These are phyloP conservation scores for Rhinocladiella similis DNA, from an alignment of 2,329 filamentous ascomycete species.

Conservation along the genomic window DNA sequence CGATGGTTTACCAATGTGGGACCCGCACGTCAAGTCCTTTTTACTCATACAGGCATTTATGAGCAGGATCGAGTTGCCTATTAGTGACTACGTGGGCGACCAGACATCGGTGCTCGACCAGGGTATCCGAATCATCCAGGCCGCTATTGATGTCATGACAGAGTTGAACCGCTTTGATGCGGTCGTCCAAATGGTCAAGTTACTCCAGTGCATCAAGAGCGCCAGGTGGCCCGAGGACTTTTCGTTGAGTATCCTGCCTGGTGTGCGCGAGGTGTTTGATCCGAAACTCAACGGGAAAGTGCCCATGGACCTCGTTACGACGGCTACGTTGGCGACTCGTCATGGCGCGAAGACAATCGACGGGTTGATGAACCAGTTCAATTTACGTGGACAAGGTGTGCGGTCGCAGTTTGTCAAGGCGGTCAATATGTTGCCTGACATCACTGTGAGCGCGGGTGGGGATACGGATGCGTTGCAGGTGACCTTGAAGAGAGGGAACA, in stretches of 20 bases:
- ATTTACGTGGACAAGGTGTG: conserved; percentile 19
- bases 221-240: conserved; percentile 87
- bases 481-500: conserved; percentile 24
- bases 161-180: conserved; percentile 78
- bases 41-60: conserved; percentile 93
- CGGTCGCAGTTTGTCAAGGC: conserved; percentile 51
- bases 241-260: conserved; percentile 76
- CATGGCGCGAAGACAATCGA: conserved; percentile 27
- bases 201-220: conserved; percentile 90
- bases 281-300: conserved; percentile 24
- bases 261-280: conserved; percentile 50
- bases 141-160: conserved; percentile 87
- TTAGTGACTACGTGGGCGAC: conserved; percentile 95
- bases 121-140: conserved; percentile 94
- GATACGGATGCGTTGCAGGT: conserved; percentile 30
- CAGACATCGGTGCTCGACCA: conserved; percentile 87
- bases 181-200: conserved; percentile 75
- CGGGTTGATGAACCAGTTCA: conserved; percentile 30
- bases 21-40: conserved; percentile 96
- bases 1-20: conserved; percentile 84
- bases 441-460: conserved; percentile 17
- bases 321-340: conserved; percentile 25
- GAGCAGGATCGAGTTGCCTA: conserved; percentile 86
- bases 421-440: conserved; percentile 37
- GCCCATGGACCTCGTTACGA: conserved; percentile 27